Conservation (phyloP, 805 yeast genomes). For the Isabelozyma rhagii region DNA sequence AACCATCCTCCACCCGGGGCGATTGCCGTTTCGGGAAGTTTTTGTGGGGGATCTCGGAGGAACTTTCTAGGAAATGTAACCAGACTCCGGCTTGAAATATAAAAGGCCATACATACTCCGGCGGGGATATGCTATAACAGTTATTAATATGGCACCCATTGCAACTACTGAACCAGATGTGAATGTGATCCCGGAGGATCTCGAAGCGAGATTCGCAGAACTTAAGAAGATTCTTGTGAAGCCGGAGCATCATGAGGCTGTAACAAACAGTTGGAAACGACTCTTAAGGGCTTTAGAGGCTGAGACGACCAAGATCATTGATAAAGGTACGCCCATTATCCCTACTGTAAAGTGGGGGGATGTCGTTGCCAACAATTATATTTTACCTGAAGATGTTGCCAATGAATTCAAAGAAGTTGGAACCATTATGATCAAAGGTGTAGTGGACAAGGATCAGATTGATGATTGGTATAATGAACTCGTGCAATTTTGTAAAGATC, state of each 20-base stretch:
- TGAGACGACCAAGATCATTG: slow-evolving; percentile 13
- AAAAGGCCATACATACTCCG: too few species aligned
- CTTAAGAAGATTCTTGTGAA: slow-evolving; percentile 15
- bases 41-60: neutral
- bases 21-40: neutral
- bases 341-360: slow-evolving; percentile 19
- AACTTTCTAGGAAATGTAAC: too few species aligned
- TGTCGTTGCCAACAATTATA: slow-evolving; percentile 7
- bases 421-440: slow-evolving; percentile 12
- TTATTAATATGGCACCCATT: neutral
- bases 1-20: neutral
- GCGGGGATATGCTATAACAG: too few species aligned
- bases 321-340: slow-evolving; percentile 16
- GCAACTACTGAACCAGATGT: slow-evolving; percentile 3
- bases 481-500: slow-evolving; percentile 12
- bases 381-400: slow-evolving; percentile 6
- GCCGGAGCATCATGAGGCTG: slow-evolving; percentile 21
- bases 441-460: slow-evolving; percentile 11
- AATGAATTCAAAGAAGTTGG: slow-evolving; percentile 12
- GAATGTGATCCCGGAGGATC: neutral
- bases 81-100: too few species aligned
- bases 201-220: slow-evolving; percentile 6
- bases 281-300: slow-evolving; percentile 18
- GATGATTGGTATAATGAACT: slow-evolving; percentile 12
- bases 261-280: slow-evolving; percentile 26